phyloP scores from a whole-genome alignment of 1,284 basidiomycete genomes.

The Polyporus tsugae region DNA sequence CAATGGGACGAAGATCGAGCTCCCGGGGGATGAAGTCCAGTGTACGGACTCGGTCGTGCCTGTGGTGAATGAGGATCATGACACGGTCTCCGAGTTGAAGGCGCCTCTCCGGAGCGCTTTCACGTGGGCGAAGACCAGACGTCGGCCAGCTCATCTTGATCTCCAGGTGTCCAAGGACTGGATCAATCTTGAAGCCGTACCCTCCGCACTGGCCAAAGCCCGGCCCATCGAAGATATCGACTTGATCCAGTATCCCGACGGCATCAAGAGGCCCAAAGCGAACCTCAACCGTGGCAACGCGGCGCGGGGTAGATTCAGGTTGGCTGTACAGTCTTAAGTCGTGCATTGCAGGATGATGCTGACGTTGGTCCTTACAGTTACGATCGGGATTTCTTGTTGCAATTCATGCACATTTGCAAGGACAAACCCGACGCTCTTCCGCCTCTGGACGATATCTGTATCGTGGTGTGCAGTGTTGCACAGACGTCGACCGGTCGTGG shows the following conservation, averaged over 20 bases:
- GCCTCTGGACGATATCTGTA: slow-evolving; percentile 90
- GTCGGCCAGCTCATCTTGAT: background rate
- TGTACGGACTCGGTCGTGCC: background rate
- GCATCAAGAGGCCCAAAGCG: slow-evolving; percentile 83
- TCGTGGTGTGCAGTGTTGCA: no score
- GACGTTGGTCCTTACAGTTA: slow-evolving; percentile 62
- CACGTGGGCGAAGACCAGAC: background rate
- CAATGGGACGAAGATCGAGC: background rate
- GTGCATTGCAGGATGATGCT: background rate
- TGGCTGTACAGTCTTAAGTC: slow-evolving; percentile 32
- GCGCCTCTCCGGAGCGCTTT: background rate
- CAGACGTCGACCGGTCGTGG: background rate
- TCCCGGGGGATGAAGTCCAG: background rate
- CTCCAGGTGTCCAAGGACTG: background rate
- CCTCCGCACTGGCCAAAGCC: slow-evolving; percentile 77
- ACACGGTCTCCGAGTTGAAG: background rate
- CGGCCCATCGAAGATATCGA: slow-evolving; percentile 86
- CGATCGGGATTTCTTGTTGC: slow-evolving; percentile 96
- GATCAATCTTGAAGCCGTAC: slow-evolving; percentile 27
- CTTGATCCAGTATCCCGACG: slow-evolving; percentile 84
- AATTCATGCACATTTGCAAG: slow-evolving; percentile 96
- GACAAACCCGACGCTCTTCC: slow-evolving; percentile 94
- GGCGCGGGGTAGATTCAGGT: slow-evolving; percentile 93
- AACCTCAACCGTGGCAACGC: slow-evolving; percentile 90
- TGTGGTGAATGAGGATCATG: background rate